Conservation (phyloP, 129 eudicot species). For the Scalesia atractyloides region DNA sequence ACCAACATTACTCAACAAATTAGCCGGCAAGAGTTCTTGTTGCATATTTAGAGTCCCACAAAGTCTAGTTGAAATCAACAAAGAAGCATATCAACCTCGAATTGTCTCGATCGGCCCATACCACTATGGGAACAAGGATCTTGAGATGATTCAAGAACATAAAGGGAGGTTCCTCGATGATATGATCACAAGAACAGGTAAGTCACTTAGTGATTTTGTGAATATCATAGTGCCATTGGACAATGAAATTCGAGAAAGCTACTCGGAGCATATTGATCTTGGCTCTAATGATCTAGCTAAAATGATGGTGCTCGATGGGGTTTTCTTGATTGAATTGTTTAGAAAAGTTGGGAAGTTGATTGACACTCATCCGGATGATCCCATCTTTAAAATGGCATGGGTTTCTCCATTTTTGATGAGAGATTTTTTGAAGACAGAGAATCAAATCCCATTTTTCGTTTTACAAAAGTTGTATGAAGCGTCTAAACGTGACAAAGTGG, state of each 20-base stretch:
- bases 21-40: slow-evolving; percentile 33
- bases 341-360: slow-evolving; percentile 38
- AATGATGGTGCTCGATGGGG: slow-evolving; percentile 49
- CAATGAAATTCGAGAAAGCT: slow-evolving; percentile 26
- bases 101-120: slow-evolving; percentile 45
- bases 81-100: slow-evolving; percentile 41
- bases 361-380: slow-evolving; percentile 23
- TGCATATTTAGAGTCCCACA: slow-evolving; percentile 47
- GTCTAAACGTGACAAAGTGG: background rate
- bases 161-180: slow-evolving; percentile 40
- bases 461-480: slow-evolving; percentile 28
- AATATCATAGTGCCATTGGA: slow-evolving; percentile 10
- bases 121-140: slow-evolving; percentile 36
- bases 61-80: slow-evolving; percentile 34
- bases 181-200: slow-evolving; percentile 17
- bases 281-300: slow-evolving; percentile 31
- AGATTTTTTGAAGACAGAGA: slow-evolving; percentile 36
- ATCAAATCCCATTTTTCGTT: slow-evolving; percentile 41
- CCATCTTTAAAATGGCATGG: slow-evolving; percentile 39
- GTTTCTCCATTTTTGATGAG: slow-evolving; percentile 39
- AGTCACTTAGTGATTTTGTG: slow-evolving; percentile 21
- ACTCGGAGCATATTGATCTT: slow-evolving; percentile 34
- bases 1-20: slow-evolving; percentile 33
- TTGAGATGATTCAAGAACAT: slow-evolving; percentile 45
- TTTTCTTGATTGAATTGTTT: slow-evolving; percentile 39